phyloP scores from a whole-genome alignment of 2,329 filamentous ascomycete genomes.

The Botrytis fragariae region DNA sequence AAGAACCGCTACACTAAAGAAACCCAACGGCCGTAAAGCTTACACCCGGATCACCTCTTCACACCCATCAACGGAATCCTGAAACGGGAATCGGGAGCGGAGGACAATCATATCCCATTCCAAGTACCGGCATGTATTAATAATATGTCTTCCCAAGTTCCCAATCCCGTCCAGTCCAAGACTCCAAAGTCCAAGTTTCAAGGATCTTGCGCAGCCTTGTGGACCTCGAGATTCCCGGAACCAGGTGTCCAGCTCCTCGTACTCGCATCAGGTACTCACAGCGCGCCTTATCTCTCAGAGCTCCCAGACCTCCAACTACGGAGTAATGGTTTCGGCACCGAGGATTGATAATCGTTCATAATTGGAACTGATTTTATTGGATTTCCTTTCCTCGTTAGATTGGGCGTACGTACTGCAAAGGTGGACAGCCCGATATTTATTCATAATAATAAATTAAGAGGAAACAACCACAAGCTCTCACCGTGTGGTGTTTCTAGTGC shows the following conservation, averaged over 20 bases:
- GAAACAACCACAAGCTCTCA: neutral
- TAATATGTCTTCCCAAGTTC: neutral
- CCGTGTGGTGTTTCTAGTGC: neutral
- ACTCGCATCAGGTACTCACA: neutral
- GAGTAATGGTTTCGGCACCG: no score
- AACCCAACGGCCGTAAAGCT: neutral
- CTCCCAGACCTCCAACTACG: neutral
- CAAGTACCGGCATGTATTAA: neutral
- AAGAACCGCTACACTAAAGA: neutral
- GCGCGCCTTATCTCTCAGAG: no score
- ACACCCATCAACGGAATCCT: neutral
- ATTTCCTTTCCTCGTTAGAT: neutral
- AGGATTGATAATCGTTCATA: neutral
- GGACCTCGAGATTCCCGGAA: neutral
- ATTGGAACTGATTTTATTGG: neutral
- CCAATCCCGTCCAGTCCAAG: neutral
- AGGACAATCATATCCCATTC: neutral
- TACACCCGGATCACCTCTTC: neutral
- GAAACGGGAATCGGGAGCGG: neutral
- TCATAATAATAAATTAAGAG: neutral
- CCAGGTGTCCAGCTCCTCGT: neutral
- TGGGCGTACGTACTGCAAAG: neutral
- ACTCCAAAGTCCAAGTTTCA: neutral
- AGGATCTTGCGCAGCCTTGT: neutral
- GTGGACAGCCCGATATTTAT: neutral